A percentile compares a stretch with the other conserved stretches of the same genome.
These are phyloP conservation scores for Plasmodium coatneyi DNA, from an alignment of 169 alveolate species.

Conservation along the genomic window DNA sequence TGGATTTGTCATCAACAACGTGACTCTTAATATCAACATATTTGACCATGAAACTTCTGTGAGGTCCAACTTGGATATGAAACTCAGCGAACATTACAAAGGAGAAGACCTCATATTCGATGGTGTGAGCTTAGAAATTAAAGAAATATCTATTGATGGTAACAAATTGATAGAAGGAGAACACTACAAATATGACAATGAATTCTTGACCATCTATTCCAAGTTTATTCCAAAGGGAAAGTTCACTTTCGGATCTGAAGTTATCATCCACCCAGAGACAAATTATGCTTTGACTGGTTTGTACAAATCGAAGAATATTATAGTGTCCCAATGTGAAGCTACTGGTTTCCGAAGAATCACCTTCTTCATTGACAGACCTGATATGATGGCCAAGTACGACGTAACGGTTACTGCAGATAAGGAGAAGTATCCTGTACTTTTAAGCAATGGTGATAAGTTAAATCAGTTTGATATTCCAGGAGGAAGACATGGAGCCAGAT, in stretches of 20 bases:
- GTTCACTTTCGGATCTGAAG: conserved; percentile 84
- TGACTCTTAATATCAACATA: conserved; percentile 84
- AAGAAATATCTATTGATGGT: conserved; percentile 84
- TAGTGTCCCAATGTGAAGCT: conserved; percentile 94
- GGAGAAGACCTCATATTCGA: conserved; percentile 88
- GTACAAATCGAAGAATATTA: conserved; percentile 88
- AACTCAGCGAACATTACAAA: conserved; percentile 75
- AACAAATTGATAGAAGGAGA: conserved; percentile 78
- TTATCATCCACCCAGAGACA: conserved; percentile 86
- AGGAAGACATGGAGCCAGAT: conserved; percentile 87
- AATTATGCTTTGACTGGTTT: conserved; percentile 88
- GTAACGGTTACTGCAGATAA: conserved; percentile 91
- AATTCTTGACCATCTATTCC: conserved; percentile 80
- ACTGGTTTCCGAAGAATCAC: conserved; percentile 93
- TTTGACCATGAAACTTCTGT: conserved; percentile 85
- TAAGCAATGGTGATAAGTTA: conserved; percentile 89
- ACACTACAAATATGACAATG: conserved; percentile 82
- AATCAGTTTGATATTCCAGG: conserved; percentile 83
- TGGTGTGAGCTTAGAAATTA: conserved; percentile 90
- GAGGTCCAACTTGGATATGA: conserved; percentile 80
- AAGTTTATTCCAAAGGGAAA: conserved; percentile 77
- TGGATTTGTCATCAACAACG: conserved; percentile 84
- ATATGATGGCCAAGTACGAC: conserved; percentile 88
- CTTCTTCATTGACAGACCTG: conserved; percentile 93
- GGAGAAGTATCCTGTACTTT: conserved; percentile 88